Percentiles rank a stretch among this genome's conserved stretches.
Conservation (phyloP, 495 filamentous ascomycete species). For the Penicillium mononematosum region DNA sequence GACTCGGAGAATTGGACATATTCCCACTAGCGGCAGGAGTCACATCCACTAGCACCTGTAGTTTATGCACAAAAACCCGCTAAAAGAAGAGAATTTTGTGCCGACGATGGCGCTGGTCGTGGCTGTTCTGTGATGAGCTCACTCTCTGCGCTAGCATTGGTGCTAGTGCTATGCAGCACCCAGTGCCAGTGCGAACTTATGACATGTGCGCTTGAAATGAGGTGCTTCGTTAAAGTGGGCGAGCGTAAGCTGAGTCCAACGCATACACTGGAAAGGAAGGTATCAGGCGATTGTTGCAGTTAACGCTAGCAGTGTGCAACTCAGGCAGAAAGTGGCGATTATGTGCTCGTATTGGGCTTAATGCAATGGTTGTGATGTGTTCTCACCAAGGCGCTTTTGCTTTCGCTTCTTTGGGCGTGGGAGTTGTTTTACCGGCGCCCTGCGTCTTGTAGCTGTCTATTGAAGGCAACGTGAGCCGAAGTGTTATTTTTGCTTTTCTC, state of each 20-base stretch:
- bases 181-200: not conserved
- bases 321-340: constrained; percentile 3
- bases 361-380: not conserved
- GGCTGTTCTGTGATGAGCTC: not conserved
- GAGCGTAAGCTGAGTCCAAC: not conserved
- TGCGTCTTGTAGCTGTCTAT: not conserved
- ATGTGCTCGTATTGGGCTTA: not conserved
- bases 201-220: not conserved
- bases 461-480: not conserved
- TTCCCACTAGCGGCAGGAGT: not conserved
- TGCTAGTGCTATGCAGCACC: not conserved
- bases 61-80: not conserved
- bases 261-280: not conserved
- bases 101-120: constrained; percentile 1
- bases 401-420: not conserved
- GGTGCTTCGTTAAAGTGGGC: not conserved
- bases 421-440: not conserved
- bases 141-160: not conserved
- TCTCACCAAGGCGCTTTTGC: not conserved
- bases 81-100: not conserved
- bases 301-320: not conserved
- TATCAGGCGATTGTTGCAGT: not conserved
- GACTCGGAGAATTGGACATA: not conserved
- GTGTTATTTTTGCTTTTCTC: not conserved
- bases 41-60: not conserved